Evolutionary conservation across 1,284 basidiomycete species (phyloP).

Genomic region (Agroathelia rolfsii): DNA sequence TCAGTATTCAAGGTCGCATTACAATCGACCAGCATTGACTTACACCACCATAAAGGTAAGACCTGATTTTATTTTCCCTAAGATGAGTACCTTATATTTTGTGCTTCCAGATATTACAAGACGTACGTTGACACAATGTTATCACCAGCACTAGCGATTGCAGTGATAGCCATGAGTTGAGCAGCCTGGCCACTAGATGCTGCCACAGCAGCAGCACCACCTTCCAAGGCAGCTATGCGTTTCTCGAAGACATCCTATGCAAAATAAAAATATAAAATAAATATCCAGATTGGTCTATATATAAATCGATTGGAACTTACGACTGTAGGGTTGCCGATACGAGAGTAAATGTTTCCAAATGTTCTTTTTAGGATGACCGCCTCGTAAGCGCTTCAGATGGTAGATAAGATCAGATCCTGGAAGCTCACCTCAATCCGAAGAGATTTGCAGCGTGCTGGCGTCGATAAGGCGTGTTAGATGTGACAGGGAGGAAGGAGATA

Average conservation of each 20-base stretch:
- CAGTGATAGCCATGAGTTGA: constrained; percentile 68
- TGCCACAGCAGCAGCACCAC: constrained; percentile 74
- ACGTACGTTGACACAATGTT: constrained; percentile 71
- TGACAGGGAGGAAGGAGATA: constrained; percentile 6
- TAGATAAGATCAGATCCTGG: background rate
- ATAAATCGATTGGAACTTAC: constrained; percentile 28
- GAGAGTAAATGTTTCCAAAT: constrained; percentile 68
- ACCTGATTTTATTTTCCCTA: constrained; percentile 22
- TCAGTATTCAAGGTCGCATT: background rate
- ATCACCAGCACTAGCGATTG: constrained; percentile 63
- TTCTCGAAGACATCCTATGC: constrained; percentile 74
- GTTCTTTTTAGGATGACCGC: constrained; percentile 29
- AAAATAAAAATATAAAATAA: constrained; percentile 1
- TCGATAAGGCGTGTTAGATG: constrained; percentile 1
- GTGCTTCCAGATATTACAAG: background rate
- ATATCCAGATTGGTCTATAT: constrained; percentile 4
- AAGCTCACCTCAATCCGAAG: constrained; percentile 55
- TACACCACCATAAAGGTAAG: constrained; percentile 61
- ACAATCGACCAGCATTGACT: constrained; percentile 14
- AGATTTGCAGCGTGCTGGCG: constrained; percentile 73
- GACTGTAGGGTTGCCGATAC: constrained; percentile 79
- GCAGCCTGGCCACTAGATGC: constrained; percentile 75
- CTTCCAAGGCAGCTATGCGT: constrained; percentile 77
- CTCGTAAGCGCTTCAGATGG: background rate
- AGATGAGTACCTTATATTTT: background rate